These are phyloP conservation scores for Aspergillus felis DNA, from an alignment of 2,329 filamentous ascomycete species.

Conservation along the genomic window DNA sequence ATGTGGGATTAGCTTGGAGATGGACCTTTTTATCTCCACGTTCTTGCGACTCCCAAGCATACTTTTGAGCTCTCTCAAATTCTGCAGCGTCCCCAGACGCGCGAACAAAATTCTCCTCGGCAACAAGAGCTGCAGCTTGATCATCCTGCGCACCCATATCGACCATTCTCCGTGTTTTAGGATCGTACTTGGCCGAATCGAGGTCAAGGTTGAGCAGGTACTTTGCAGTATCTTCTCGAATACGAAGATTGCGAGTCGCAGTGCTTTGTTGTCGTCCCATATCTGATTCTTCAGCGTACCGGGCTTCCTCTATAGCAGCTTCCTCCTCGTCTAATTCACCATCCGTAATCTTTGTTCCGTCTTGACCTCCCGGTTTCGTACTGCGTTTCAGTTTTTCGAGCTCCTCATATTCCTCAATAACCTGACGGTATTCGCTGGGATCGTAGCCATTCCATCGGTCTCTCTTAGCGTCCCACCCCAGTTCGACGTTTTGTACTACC, in stretches of 20 bases:
- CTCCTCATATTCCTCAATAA: conserved; percentile 87
- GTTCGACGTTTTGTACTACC: conserved; percentile 73
- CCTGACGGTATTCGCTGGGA: conserved; percentile 73
- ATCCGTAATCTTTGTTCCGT: conserved; percentile 43
- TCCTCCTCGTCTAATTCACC: conserved; percentile 55
- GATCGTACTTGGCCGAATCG: conserved; percentile 96
- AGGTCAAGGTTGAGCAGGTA: conserved; percentile 93
- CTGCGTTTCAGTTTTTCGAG: conserved; percentile 69
- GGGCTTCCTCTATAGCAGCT: conserved; percentile 45
- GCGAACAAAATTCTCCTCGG: conserved; percentile 88
- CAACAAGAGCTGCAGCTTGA: conserved; percentile 75
- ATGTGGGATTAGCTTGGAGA: conserved; percentile 93
- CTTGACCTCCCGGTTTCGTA: conserved; percentile 48
- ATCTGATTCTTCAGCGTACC: conserved; percentile 90
- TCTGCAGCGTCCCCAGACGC: conserved; percentile 87
- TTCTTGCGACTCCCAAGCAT: conserved; percentile 96
- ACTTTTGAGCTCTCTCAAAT: conserved; percentile 82
- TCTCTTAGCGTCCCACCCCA: conserved; percentile 96
- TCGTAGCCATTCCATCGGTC: conserved; percentile 99
- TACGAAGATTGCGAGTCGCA: conserved; percentile 80
- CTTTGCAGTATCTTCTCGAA: conserved; percentile 95
- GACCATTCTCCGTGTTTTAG: conserved; percentile 88
- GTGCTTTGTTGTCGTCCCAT: conserved; percentile 94
- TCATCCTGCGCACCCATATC: conserved; percentile 77
- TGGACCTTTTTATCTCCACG: conserved; percentile 75